A percentile compares a stretch with the other conserved stretches of the same genome.
These are phyloP conservation scores for Mycosphaerella sp. DNA, from an alignment of 2,329 filamentous ascomycete genomes.

Conservation along the genomic window DNA sequence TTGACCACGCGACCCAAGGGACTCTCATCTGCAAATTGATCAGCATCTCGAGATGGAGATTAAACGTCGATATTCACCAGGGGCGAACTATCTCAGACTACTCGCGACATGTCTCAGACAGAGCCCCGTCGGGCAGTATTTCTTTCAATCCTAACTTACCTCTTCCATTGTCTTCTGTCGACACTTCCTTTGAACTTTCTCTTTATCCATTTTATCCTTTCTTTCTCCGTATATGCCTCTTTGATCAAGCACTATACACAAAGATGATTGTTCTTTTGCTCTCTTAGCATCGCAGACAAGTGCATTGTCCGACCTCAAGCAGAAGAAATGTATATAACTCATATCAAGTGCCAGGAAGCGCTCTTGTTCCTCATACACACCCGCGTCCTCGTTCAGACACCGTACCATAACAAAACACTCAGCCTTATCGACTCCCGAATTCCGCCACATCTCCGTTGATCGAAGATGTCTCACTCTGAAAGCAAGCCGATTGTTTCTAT, in stretches of 20 bases:
- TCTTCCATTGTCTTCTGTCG: not conserved
- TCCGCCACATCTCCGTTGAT: not conserved
- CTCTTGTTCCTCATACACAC: not conserved
- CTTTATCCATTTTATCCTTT: not conserved
- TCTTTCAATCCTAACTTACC: not conserved
- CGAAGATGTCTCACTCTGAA: not conserved
- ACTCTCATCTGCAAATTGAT: too few species aligned
- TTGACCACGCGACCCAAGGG: too few species aligned
- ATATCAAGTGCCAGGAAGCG: not conserved
- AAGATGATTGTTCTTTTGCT: not conserved
- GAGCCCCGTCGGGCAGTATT: not conserved
- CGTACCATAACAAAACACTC: not conserved
- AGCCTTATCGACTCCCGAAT: not conserved
- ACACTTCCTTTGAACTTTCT: not conserved
- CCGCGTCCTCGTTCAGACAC: not conserved
- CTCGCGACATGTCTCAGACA: not conserved
- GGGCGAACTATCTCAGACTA: not conserved
- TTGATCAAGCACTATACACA: not conserved
- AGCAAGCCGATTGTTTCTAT: not conserved
- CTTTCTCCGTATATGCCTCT: not conserved
- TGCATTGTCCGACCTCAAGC: not conserved
- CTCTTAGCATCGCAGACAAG: not conserved
- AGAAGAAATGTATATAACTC: not conserved
- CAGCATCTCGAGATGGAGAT: too few species aligned
- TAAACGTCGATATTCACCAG: too few species aligned